A percentile compares a stretch with the other conserved stretches of the same genome.
phyloP scores from a whole-genome alignment of 306 rosid genomes.

The Prunus fruticosa region DNA sequence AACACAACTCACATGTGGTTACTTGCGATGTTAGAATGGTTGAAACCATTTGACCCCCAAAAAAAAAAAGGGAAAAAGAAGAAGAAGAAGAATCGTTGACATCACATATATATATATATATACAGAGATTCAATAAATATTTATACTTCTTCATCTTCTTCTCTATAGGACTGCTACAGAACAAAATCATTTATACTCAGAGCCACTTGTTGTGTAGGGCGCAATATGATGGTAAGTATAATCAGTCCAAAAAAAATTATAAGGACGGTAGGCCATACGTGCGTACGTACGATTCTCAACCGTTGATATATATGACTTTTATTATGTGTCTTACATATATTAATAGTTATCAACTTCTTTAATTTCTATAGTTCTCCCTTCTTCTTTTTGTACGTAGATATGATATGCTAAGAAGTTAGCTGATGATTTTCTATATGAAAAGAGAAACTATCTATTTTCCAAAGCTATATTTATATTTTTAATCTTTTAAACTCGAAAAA shows the following conservation, averaged over 20 bases:
- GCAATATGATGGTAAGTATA: neutral
- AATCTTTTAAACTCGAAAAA: neutral
- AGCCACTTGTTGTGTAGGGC: neutral
- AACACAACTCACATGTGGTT: conserved; percentile 3
- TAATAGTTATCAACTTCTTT: neutral
- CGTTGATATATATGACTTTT: neutral
- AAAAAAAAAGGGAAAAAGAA: neutral
- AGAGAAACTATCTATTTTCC: no score
- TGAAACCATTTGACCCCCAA: no score
- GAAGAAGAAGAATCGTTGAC: no score
- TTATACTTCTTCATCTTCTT: neutral
- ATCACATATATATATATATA: neutral
- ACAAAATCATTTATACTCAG: neutral
- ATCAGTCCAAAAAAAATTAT: neutral
- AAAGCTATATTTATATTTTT: no score
- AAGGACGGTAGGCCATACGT: neutral
- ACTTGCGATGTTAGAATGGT: conserved; percentile 1
- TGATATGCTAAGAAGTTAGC: neutral
- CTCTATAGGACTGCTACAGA: neutral
- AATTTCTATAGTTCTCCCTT: no score
- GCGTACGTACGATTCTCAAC: neutral
- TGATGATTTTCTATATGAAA: neutral
- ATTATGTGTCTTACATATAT: neutral
- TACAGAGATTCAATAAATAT: no score
- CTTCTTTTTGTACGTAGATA: no score